These are phyloP conservation scores for Botryosphaeria dothidea DNA, from an alignment of 2,329 filamentous ascomycete species.

Conservation along the genomic window DNA sequence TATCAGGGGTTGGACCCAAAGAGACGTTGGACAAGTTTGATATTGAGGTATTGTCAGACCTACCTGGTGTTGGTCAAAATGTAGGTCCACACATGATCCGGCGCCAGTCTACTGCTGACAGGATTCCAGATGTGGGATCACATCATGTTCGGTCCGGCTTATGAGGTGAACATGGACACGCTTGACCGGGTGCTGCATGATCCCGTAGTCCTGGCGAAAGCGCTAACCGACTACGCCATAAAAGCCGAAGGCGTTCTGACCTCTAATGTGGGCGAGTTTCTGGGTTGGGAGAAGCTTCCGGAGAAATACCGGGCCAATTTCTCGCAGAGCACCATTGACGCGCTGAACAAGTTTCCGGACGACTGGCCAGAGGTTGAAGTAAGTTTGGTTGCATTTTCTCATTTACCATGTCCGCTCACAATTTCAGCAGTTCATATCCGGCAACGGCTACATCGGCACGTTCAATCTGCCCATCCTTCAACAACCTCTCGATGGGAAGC, in stretches of 20 bases:
- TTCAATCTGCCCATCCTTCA: constrained; percentile 24
- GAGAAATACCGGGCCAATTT: constrained; percentile 4
- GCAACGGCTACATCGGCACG: constrained; percentile 24
- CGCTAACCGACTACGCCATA: constrained; percentile 21
- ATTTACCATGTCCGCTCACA: neutral
- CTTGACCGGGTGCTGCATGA: constrained; percentile 25
- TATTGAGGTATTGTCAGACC: constrained; percentile 26
- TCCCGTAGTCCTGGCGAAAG: constrained; percentile 23
- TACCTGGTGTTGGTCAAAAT: constrained; percentile 28
- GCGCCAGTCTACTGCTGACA: too few relatives aligned
- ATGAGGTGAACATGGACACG: constrained; percentile 25
- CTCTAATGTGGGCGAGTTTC: constrained; percentile 24
- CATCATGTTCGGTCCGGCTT: constrained; percentile 26
- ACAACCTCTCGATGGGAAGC: constrained; percentile 29
- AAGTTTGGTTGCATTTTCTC: neutral
- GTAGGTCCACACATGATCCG: neutral
- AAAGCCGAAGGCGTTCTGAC: constrained; percentile 24
- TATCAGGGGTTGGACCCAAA: constrained; percentile 40
- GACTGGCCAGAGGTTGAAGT: constrained; percentile 28
- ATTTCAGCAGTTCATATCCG: constrained; percentile 26
- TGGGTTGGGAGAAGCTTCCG: constrained; percentile 23
- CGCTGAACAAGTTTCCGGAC: constrained; percentile 5
- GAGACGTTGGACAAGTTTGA: constrained; percentile 26
- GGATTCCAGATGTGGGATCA: constrained; percentile 30
- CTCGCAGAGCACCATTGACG: constrained; percentile 14